A percentile compares a stretch with the other conserved stretches of the same genome.
Conservation (phyloP, 164 flowering plant species). For the grape (Vitis vinifera) region DNA sequence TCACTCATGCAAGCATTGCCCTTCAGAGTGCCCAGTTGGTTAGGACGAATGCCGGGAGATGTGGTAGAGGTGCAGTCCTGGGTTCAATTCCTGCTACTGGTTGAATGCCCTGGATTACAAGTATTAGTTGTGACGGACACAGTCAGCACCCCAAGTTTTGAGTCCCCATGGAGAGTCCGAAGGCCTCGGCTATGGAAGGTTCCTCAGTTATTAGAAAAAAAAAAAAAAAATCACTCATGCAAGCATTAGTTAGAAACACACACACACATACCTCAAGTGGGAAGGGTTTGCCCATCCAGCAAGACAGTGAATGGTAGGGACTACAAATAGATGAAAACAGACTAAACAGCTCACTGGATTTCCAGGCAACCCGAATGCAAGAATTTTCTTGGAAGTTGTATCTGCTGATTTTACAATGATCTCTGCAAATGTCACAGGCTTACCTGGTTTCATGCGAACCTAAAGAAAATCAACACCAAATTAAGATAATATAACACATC, state of each 20-base stretch:
- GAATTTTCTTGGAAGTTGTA: slow-evolving; percentile 39
- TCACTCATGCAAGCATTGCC: no score
- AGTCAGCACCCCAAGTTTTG: no score
- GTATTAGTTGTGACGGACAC: no score
- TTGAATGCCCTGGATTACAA: no score
- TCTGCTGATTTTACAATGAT: slow-evolving; percentile 34
- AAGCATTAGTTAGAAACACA: background rate
- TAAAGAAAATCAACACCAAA: slow-evolving; percentile 24
- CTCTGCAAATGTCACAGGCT: slow-evolving; percentile 90
- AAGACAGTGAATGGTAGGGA: slow-evolving; percentile 77
- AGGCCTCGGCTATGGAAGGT: no score
- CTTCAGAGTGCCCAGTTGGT: no score
- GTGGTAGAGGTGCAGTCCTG: no score
- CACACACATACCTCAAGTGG: slow-evolving; percentile 55
- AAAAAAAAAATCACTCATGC: background rate
- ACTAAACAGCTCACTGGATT: slow-evolving; percentile 96
- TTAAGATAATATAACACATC: background rate
- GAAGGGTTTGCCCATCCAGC: slow-evolving; percentile 84
- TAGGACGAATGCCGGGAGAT: no score
- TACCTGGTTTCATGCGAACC: slow-evolving; percentile 94
- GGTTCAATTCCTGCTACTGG: no score
- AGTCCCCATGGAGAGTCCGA: no score
- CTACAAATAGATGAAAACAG: slow-evolving; percentile 80
- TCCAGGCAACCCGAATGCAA: slow-evolving; percentile 97
- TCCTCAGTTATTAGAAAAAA: background rate